A percentile compares a stretch with the other conserved stretches of the same genome.
Evolutionary conservation across 176 grass and related monocot genomes (phyloP).

Genomic region (Raddia distichophylla): DNA sequence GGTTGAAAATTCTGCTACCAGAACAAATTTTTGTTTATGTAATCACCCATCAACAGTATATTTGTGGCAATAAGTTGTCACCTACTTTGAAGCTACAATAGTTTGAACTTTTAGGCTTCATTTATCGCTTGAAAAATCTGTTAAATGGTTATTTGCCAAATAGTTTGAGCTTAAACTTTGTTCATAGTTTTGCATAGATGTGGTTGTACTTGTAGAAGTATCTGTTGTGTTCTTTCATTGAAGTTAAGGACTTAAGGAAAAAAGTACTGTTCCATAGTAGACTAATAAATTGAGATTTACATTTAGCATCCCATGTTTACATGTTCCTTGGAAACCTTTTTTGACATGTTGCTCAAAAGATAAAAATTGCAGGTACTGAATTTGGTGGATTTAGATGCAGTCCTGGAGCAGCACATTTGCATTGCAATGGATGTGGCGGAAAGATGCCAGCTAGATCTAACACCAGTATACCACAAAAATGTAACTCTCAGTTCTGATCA

Average conservation of each 20-base stretch:
- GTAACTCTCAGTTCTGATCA: slow-evolving; percentile 48
- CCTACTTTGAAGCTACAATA: not conserved
- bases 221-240: not conserved
- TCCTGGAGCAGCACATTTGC: slow-evolving; percentile 62
- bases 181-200: not conserved
- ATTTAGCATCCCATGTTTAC: slow-evolving; percentile 22
- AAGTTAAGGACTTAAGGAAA: not conserved
- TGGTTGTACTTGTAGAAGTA: slow-evolving; percentile 1
- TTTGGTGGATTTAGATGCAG: slow-evolving; percentile 90
- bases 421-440: slow-evolving; percentile 74
- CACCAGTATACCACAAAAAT: slow-evolving; percentile 68
- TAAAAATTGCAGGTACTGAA: slow-evolving; percentile 60
- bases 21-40: not conserved
- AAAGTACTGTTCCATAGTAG: not conserved
- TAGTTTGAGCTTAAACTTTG: not conserved
- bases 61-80: not conserved
- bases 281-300: slow-evolving; percentile 15
- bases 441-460: slow-evolving; percentile 81
- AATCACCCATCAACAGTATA: not conserved
- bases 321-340: not conserved
- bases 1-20: not conserved
- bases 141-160: not conserved
- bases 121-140: not conserved
- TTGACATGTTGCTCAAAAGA: slow-evolving; percentile 34
- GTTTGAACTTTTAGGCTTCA: not conserved